Evolutionary conservation across 2,329 filamentous ascomycete species (phyloP).

Genomic region (Triangularia verruculosa): DNA sequence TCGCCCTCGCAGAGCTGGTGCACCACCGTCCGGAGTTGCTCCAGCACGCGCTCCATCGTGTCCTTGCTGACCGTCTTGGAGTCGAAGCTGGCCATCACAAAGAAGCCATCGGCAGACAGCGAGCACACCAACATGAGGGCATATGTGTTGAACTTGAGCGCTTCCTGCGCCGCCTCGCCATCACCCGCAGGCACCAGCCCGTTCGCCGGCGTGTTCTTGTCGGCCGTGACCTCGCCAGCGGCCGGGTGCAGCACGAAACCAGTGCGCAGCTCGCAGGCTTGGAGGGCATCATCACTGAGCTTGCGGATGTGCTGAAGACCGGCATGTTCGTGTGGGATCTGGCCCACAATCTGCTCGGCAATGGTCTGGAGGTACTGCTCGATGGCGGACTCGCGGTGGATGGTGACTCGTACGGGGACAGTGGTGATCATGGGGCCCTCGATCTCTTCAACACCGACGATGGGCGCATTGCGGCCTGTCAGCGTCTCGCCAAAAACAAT

Average conservation of each 20-base stretch:
- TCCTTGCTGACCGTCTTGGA: conserved; percentile 33
- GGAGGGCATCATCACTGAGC: conserved; percentile 52
- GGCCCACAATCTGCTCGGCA: conserved; percentile 19
- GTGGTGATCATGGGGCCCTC: conserved; percentile 61
- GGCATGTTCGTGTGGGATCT: conserved; percentile 62
- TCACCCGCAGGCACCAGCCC: conserved; percentile 55
- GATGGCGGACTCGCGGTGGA: conserved; percentile 43
- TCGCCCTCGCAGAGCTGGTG: conserved; percentile 34
- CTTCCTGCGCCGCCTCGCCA: conserved; percentile 56
- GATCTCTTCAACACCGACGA: conserved; percentile 50
- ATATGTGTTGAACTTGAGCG: conserved; percentile 58
- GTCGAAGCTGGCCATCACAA: conserved; percentile 63
- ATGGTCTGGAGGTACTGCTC: conserved; percentile 41
- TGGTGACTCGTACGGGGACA: conserved; percentile 51
- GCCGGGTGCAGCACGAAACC: conserved; percentile 54
- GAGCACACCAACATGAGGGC: conserved; percentile 65
- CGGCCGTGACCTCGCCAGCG: conserved; percentile 27
- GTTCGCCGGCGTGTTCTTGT: conserved; percentile 43
- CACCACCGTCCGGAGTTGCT: conserved; percentile 5
- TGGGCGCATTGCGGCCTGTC: conserved; percentile 52
- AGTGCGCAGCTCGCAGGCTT: conserved; percentile 56
- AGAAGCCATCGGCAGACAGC: conserved; percentile 52
- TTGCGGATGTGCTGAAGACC: conserved; percentile 59
- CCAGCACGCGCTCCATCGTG: conserved; percentile 43
- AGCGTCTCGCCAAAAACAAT: conserved; percentile 60